Conservation (phyloP, 257 asterid genomes). For the Eustoma russellianum region DNA sequence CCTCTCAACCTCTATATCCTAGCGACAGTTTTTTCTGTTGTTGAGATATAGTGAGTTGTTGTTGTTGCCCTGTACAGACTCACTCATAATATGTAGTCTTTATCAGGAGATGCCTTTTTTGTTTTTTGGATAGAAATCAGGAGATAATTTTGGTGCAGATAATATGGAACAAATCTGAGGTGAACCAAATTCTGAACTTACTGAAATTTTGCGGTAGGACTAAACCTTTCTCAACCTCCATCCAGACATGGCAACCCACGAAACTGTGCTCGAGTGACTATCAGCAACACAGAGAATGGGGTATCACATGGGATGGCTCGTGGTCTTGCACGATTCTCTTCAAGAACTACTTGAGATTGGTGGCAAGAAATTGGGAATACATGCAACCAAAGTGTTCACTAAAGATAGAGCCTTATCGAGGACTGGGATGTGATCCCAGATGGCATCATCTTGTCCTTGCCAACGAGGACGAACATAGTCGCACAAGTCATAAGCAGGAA, state of each 20-base stretch:
- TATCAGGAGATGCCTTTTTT: too few species aligned
- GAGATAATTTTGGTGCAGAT: too few species aligned
- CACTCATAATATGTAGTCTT: too few species aligned
- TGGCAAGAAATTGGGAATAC: conserved; percentile 37
- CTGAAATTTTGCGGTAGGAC: conserved; percentile 23
- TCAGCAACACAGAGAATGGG: conserved; percentile 38
- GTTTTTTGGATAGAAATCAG: too few species aligned
- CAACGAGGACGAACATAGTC: conserved; percentile 9
- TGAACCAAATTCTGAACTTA: background rate
- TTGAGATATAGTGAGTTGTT: too few species aligned
- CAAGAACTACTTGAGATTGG: conserved; percentile 56
- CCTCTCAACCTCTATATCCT: too few species aligned
- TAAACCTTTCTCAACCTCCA: conserved; percentile 17
- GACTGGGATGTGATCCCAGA: conserved; percentile 55
- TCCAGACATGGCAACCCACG: conserved; percentile 1
- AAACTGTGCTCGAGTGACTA: conserved; percentile 34
- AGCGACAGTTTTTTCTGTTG: too few species aligned
- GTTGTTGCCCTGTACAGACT: too few species aligned
- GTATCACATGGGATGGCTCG: conserved; percentile 27
- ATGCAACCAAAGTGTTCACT: conserved; percentile 32
- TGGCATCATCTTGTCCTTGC: conserved; percentile 53
- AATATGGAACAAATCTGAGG: too few species aligned
- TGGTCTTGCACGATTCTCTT: conserved; percentile 44
- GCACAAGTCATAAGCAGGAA: background rate
- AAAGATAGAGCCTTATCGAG: conserved; percentile 56